Base-by-base conservation (phyloP, 1,284 basidiomycete genomes). In the Heterobasidion annosum region DNA sequence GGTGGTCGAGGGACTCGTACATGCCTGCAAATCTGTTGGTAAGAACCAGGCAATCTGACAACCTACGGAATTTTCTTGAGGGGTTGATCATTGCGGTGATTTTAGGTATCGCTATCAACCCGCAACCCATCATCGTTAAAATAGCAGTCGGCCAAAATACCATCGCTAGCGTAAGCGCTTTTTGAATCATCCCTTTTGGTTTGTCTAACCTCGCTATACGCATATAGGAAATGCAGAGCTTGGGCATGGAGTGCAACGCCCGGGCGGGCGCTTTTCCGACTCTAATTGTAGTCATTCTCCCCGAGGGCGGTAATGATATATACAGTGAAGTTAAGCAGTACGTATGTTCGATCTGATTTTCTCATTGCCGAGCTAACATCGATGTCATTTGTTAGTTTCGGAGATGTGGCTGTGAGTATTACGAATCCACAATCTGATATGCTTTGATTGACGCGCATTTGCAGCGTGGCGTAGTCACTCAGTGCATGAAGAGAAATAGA, bases 271-370 rank as follows among this genome's bases (percentile, higher is more conserved):
- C 62, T 4, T 67, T 70, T 2, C 87, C 87, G 0, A 73, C 71
- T 6, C 71, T 89, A 2, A 72, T 89, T 16, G 77, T 90, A 1
- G 77, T 82, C 15, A 67, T 90, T 48, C 72, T 91, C n/a, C 88
- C 88, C 0, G 86, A 90, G 56, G 76, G 77, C 1, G 84, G 81
- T 0, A 82, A 84, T 44, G 85, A 89, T 51, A 78, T 89, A 16
- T 91, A 90, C 62, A 82, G 76, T 0, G 78, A 79, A 15, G 77
- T 90, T 10, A 91, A 91, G 67, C 81, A 87, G 87, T 89, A 64
- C 60, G 83, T 43, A 18, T 40, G 51, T 34, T 58, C 10, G 57
- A 18, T 25, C 37, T 15, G 25, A 8, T 15, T 3, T 9, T 5
- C 16, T 54, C 25, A 4, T 25, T 25, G 4, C 25, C 25, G 4